Evolutionary conservation across 2,329 filamentous ascomycete species (phyloP).

Genomic region (Cyphellophora attinorum): DNA sequence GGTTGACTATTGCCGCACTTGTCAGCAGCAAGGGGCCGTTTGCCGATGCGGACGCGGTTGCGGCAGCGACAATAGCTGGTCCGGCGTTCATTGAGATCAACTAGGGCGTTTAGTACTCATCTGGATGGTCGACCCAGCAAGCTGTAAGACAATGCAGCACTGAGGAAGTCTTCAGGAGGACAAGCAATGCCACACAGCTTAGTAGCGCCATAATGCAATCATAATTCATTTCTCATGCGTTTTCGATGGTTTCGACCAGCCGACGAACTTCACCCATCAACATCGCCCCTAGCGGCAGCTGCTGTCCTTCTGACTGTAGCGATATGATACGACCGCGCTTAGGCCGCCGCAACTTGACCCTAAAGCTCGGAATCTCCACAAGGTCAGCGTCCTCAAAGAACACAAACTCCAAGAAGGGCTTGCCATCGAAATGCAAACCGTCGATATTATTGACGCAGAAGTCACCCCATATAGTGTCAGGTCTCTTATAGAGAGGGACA

Average conservation of each 20-base stretch:
- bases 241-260: too few relatives aligned
- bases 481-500: slow-evolving; percentile 4
- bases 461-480: slow-evolving; percentile 20
- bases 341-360: background rate
- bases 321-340: background rate
- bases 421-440: slow-evolving; percentile 22
- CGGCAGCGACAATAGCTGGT: slow-evolving; percentile 24
- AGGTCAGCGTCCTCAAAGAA: slow-evolving; percentile 23
- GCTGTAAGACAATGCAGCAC: too few relatives aligned
- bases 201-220: too few relatives aligned
- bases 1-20: slow-evolving; percentile 29
- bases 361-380: background rate
- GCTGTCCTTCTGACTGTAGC: background rate
- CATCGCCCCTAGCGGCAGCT: too few relatives aligned
- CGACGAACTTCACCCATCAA: too few relatives aligned
- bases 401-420: slow-evolving; percentile 25
- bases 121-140: too few relatives aligned
- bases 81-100: slow-evolving; percentile 27
- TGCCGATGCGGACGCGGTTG: slow-evolving; percentile 22
- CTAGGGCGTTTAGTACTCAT: too few relatives aligned
- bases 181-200: too few relatives aligned
- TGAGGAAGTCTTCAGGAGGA: too few relatives aligned
- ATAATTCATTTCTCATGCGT: too few relatives aligned
- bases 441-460: slow-evolving; percentile 27
- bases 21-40: slow-evolving; percentile 24